These are phyloP conservation scores for Mycogone perniciosa DNA, from an alignment of 2,329 filamentous ascomycete genomes.

Conservation along the genomic window DNA sequence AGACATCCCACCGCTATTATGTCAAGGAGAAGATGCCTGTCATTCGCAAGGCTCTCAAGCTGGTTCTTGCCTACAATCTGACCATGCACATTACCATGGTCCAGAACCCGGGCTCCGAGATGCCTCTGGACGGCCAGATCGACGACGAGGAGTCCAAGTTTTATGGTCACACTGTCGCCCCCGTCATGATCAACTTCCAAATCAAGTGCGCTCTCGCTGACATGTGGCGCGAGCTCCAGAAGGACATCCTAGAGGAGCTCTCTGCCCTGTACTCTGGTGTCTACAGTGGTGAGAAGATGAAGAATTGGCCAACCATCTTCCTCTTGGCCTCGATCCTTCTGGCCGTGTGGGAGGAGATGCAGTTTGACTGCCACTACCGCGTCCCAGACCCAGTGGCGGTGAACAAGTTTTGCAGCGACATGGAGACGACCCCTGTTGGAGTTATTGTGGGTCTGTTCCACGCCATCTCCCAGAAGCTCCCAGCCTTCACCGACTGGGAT, in stretches of 20 bases:
- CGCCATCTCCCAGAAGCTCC: conserved; percentile 94
- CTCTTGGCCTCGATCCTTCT: conserved; percentile 90
- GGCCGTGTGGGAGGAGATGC: conserved; percentile 97
- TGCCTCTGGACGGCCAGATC: conserved; percentile 72
- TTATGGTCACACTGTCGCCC: conserved; percentile 82
- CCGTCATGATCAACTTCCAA: conserved; percentile 99
- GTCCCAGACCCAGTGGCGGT: conserved; percentile 78
- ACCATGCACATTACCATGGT: conserved; percentile 93
- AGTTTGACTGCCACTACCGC: conserved; percentile 96
- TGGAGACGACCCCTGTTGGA: conserved; percentile 93
- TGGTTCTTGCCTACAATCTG: conserved; percentile 91
- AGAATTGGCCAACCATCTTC: conserved; percentile 99
- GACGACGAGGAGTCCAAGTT: conserved; percentile 81
- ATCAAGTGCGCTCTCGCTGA: conserved; percentile 96
- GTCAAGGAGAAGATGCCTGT: conserved; percentile 80
- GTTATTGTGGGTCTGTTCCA: conserved; percentile 97
- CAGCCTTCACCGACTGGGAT: conserved; percentile 90
- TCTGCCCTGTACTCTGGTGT: conserved; percentile 93
- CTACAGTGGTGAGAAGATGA: conserved; percentile 93
- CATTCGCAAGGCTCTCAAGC: conserved; percentile 90
- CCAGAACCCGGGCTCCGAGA: conserved; percentile 78
- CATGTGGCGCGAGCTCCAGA: conserved; percentile 97
- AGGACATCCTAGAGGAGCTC: conserved; percentile 91
- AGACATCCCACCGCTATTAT: conserved; percentile 92
- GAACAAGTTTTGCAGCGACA: conserved; percentile 91